Evolutionary conservation across 208 protist species (phyloP), one percentile per base, ranked within the genome.

Genomic region (Angomonas desouzai): DNA sequence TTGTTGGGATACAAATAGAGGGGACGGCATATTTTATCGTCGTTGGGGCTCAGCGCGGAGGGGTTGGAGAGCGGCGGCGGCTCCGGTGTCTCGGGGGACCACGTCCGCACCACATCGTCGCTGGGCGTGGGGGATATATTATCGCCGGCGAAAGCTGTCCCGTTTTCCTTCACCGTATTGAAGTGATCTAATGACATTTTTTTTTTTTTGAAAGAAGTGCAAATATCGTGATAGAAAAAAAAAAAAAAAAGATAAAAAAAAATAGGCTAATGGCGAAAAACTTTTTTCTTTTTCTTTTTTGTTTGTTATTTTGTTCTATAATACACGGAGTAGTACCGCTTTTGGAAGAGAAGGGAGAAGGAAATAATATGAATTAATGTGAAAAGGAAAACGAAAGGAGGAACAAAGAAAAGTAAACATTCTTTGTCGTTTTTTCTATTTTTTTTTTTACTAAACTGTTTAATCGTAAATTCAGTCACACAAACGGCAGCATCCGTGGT

Each of bases 71-170:
- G 45, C 13, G 61, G 65, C 1, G 62, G 33, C 29, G 64, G 48
- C 60, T 70, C 70, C 13, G 70, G 70, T 20, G 64, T 76, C n/a
- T 55, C 58, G 33, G 70, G 64, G 6, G 70, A 70, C 70, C 70
- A 76, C 30, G 68, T 30, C 3, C 29, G 51, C 28, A 76, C 47
- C 11, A 55, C 48, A 13, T 66, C 29, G 3, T 28, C 25, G 20
- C 23, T 45, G 20, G 43, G 18, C 1, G 16, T 28, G 11, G 20
- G 18, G 25, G 3, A 40, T 13, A 40, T 13, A 6, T 40, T 40
- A 1, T 34, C 49, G 0, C 13, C n/a, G 0, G 6, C 6, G 45
- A 16, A 16, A 23, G n/a, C 9, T 51, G 18, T 23, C 3, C 20
- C 45, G 45, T 51, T 51, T 13, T 13, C 45, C 18, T 51, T 51